A percentile compares a stretch with the other conserved stretches of the same genome.
Conservation (phyloP, 2,329 filamentous ascomycete species). For the Alternaria incomplexa region DNA sequence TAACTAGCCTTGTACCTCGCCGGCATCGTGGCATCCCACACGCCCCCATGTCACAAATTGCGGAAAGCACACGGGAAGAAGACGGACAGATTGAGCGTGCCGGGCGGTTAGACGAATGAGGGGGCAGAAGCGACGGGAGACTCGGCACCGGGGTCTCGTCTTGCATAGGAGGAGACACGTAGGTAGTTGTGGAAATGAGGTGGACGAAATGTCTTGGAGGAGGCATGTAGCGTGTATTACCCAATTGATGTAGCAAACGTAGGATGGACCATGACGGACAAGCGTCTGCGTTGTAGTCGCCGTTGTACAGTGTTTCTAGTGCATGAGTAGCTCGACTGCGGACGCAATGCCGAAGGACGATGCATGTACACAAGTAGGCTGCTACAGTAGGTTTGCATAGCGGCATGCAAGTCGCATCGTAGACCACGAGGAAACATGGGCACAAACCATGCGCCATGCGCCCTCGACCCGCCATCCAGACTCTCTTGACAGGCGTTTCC, state of each 20-base stretch:
- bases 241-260: not conserved
- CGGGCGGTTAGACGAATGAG: slow-evolving; percentile 12
- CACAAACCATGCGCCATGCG: not conserved
- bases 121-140: slow-evolving; percentile 4
- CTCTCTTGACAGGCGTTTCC: not conserved
- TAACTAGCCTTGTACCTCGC: not conserved
- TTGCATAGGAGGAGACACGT: slow-evolving; percentile 19
- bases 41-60: slow-evolving; percentile 11
- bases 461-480: slow-evolving; percentile 14
- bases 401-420: slow-evolving; percentile 9
- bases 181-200: slow-evolving; percentile 7
- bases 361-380: not conserved
- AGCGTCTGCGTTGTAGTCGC: not conserved
- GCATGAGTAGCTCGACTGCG: not conserved
- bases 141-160: slow-evolving; percentile 12
- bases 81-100: slow-evolving; percentile 13
- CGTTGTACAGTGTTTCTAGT: not conserved
- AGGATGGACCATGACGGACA: not conserved
- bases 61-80: not conserved
- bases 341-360: not conserved
- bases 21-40: slow-evolving; percentile 8
- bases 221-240: not conserved
- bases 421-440: slow-evolving; percentile 4
- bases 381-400: not conserved
- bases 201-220: not conserved